These are phyloP conservation scores for Phaseolus coccineus DNA, from an alignment of 331 rosid species.

Conservation along the genomic window DNA sequence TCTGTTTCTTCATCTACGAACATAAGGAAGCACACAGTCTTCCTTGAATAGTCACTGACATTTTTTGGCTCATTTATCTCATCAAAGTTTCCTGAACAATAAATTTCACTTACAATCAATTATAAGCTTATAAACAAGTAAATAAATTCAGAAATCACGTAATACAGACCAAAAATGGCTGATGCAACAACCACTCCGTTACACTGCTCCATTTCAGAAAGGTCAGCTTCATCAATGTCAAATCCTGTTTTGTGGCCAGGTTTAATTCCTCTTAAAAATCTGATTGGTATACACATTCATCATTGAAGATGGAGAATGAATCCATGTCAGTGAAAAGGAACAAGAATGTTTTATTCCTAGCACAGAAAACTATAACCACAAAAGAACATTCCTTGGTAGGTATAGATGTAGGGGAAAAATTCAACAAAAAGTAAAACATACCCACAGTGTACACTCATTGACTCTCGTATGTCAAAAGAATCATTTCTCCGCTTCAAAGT, in stretches of 20 bases:
- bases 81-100: constrained; percentile 80
- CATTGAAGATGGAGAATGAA: constrained; percentile 41
- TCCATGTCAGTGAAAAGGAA: constrained; percentile 39
- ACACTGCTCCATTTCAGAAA: constrained; percentile 82
- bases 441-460: constrained; percentile 94
- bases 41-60: constrained; percentile 72
- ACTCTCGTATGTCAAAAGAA: constrained; percentile 74
- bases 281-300: constrained; percentile 53
- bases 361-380: constrained; percentile 18
- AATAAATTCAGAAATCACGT: constrained; percentile 31
- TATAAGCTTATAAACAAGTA: constrained; percentile 34
- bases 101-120: constrained; percentile 38
- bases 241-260: constrained; percentile 89
- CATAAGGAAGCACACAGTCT: constrained; percentile 87
- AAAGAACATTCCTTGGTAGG: background rate
- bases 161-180: constrained; percentile 81
- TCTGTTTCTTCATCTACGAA: constrained; percentile 87
- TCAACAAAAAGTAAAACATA: constrained; percentile 53
- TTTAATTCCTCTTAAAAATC: constrained; percentile 78
- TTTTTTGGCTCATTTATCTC: constrained; percentile 79
- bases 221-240: constrained; percentile 81
- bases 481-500: constrained; percentile 78
- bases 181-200: constrained; percentile 91
- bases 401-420: constrained; percentile 29
- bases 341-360: constrained; percentile 1